Base-by-base conservation (phyloP, 2,329 filamentous ascomycete species). In the Fusarium chuoi region DNA sequence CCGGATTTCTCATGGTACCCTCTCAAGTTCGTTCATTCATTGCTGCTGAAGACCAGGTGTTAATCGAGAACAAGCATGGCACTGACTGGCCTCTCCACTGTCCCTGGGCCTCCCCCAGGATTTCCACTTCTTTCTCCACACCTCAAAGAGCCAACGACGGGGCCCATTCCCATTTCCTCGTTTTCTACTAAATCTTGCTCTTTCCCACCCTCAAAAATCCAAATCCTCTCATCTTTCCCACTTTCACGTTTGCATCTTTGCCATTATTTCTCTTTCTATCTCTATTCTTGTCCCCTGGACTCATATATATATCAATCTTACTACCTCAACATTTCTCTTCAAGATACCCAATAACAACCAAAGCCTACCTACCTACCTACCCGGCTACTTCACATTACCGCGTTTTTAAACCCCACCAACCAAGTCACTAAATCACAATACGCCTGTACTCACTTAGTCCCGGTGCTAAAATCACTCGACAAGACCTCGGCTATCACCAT, bases 41-140 rank as follows among this genome's bases (percentile, higher is more conserved):
- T 33, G 11, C 28, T 28, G 30, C 36, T 56, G 36, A 67, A 67
- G 42, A 41, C 28, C 44, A 48, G 56, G 42, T 61, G 42, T 61
- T 28, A 41, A 39, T 24, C 46, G 38, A 39, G 58, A 55, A 41
- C 59, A 62, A 62, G 65, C 59, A 70, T 70, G 66, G 64, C 58
- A 70, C 57, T 68, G 72, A 70, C 55, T 68, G 72, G 65, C 74
- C 66, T 58, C 65, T 64, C 65, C 68, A 75, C 74, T 68, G 64
- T 62, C 57, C 76, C 76, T 74, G 63, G 74, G 42, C 65, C 71
- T 78, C 76, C 76, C 76, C 76, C 76, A 77, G 76, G 77, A 78
- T 78, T 78, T 75, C 74, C 70, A 75, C 70, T 75, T 76, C 65
- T 67, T 71, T 73, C 76, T 78, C 76, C 76, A 78, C 76, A 78